phyloP scores from a whole-genome alignment of 108 stramenopile genomes.

The Mayamaea pseudoterrestris region DNA sequence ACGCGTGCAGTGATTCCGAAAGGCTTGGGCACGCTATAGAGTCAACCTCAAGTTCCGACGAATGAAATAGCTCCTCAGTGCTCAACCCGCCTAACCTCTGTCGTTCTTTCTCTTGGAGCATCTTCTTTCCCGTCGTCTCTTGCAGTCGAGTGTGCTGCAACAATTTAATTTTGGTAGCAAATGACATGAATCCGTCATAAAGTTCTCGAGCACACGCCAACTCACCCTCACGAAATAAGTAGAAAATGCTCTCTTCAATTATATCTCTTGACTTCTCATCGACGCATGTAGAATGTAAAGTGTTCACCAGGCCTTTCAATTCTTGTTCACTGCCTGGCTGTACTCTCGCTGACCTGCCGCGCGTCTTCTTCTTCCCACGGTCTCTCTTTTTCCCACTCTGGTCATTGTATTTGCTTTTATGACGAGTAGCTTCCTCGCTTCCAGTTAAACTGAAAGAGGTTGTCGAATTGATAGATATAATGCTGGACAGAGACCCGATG shows the following conservation, averaged over 20 bases:
- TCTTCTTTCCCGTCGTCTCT: too few species aligned
- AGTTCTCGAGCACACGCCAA: background rate
- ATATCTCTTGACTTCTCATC: conserved; percentile 26
- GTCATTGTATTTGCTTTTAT: conserved; percentile 78
- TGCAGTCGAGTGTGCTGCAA: too few species aligned
- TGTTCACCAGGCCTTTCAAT: conserved; percentile 36
- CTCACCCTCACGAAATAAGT: conserved; percentile 17
- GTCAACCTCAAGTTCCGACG: too few species aligned
- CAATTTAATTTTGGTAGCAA: background rate
- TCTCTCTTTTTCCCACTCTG: conserved; percentile 46
- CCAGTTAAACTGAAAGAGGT: conserved; percentile 63
- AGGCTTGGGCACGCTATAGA: too few species aligned
- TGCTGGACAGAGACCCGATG: conserved; percentile 54
- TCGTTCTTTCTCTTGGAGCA: too few species aligned
- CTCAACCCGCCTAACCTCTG: too few species aligned
- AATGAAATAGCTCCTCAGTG: too few species aligned
- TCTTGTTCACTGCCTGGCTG: conserved; percentile 78
- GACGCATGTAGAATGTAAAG: conserved; percentile 33
- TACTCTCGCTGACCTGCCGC: conserved; percentile 31
- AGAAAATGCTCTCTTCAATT: conserved; percentile 57
- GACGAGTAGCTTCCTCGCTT: conserved; percentile 42
- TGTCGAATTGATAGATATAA: conserved; percentile 55
- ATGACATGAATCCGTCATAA: background rate
- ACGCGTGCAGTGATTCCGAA: too few species aligned
- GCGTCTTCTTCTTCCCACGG: conserved; percentile 64